phyloP scores from a whole-genome alignment of 305 asterid genomes.

The Andrographis paniculata region DNA sequence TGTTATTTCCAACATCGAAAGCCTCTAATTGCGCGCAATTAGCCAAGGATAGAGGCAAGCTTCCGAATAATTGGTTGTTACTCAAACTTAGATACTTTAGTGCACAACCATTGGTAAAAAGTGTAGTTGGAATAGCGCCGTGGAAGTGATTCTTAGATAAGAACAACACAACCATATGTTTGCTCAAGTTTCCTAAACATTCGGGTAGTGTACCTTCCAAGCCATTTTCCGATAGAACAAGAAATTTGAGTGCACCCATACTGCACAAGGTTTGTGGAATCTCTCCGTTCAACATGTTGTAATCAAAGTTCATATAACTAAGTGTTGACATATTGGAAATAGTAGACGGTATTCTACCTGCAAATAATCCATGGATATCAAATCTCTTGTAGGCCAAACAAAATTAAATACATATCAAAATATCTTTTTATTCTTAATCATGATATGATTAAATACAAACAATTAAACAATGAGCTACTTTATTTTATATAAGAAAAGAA shows the following conservation, averaged over 20 bases:
- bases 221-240: neutral
- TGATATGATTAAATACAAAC: too few species aligned
- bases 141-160: neutral
- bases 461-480: too few species aligned
- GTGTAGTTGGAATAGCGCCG: neutral
- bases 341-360: neutral
- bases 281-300: neutral
- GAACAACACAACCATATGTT: neutral
- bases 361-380: too few species aligned
- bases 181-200: neutral
- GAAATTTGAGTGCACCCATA: neutral
- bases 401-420: too few species aligned
- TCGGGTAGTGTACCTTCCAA: neutral
- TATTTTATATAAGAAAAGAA: too few species aligned
- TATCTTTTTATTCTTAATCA: too few species aligned
- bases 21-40: neutral
- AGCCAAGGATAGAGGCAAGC: neutral
- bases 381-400: too few species aligned
- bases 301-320: neutral
- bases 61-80: neutral
- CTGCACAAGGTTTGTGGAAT: neutral
- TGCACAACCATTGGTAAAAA: neutral
- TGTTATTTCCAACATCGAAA: neutral
- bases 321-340: neutral
- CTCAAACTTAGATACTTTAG: neutral